Evolutionary conservation across 345 rosid genomes (phyloP), one percentile per base, ranked within the genome.

Genomic region (Euclidium syriacum): DNA sequence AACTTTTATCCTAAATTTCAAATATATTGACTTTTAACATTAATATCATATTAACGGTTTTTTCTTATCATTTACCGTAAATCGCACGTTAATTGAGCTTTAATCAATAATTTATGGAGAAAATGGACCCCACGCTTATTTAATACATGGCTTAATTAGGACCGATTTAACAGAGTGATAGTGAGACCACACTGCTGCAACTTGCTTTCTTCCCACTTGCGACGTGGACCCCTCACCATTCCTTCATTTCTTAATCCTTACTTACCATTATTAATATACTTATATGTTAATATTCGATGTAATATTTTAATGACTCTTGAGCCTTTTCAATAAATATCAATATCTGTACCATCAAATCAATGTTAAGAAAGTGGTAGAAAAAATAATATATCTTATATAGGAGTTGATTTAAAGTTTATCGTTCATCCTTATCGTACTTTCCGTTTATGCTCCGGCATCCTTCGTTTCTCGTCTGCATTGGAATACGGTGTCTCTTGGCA

Each of bases 161-260:
- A 52, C 18, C 59, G 54, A 33, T 38, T 51, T n/a, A 36, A 63
- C 16, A 27, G 26, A 62, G 56, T 61, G 73, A 68, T 12, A 25
- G 73, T 24, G 68, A 69, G 56, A 61, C 55, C 26, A 69, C 62
- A 43, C 26, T 52, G 50, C 1, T 25, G 47, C 67, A 10, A 67
- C 26, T 58, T 65, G 48, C 30, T 24, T 52, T 35, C 49, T 44
- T 52, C 42, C 73, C 61, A 69, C 68, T 69, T 44, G 73, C 60
- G 5, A 52, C 50, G 5, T 69, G 68, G 73, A 62, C 68, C 68
- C 61, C 67, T 52, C 67, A 22, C 8, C 1, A 20, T 33, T n/a
- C 18, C 16, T 25, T 44, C 30, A 10, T 64, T 52, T n/a, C 35
- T 64, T 30, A 53, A 23, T 51, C 20, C 22, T 17, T 61, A 10